phyloP scores from a whole-genome alignment of 441 rosid species.

The Viola pubescens region DNA sequence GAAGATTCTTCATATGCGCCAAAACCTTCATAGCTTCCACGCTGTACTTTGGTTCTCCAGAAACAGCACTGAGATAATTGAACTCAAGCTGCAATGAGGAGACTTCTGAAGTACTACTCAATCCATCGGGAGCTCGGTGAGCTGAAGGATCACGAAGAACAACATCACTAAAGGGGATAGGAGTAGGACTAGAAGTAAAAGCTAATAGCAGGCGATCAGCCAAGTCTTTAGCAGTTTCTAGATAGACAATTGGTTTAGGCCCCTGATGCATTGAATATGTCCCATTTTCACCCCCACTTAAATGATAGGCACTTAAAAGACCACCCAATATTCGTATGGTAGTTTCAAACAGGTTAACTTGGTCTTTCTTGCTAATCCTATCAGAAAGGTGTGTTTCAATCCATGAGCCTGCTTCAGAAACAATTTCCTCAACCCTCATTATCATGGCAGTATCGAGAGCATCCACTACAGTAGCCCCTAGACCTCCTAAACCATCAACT shows the following conservation, averaged over 20 bases:
- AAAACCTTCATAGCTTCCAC: slow-evolving; percentile 88
- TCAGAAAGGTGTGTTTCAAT: slow-evolving; percentile 67
- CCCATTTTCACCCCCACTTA: slow-evolving; percentile 71
- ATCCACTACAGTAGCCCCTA: slow-evolving; percentile 90
- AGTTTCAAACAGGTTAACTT: slow-evolving; percentile 95
- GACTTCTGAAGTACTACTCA: slow-evolving; percentile 92
- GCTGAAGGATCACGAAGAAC: slow-evolving; percentile 67
- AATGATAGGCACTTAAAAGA: slow-evolving; percentile 92
- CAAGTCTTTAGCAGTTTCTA: slow-evolving; percentile 67
- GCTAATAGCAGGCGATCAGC: slow-evolving; percentile 87
- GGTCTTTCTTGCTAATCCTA: slow-evolving; percentile 76
- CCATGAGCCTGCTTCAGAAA: slow-evolving; percentile 86
- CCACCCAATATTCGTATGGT: slow-evolving; percentile 95
- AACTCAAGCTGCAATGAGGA: slow-evolving; percentile 93
- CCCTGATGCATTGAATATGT: slow-evolving; percentile 39
- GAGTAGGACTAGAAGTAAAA: slow-evolving; percentile 78
- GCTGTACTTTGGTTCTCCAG: slow-evolving; percentile 88
- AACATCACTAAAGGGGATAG: slow-evolving; percentile 87
- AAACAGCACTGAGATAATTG: slow-evolving; percentile 77
- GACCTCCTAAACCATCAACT: slow-evolving; percentile 86
- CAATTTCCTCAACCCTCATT: slow-evolving; percentile 76
- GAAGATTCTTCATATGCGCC: slow-evolving; percentile 75
- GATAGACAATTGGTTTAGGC: slow-evolving; percentile 62
- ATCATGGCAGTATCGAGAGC: slow-evolving; percentile 97
- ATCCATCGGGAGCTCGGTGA: slow-evolving; percentile 79